Base-by-base conservation (phyloP, 768 basidiomycete species). In the Hygrocybe coccinea region DNA sequence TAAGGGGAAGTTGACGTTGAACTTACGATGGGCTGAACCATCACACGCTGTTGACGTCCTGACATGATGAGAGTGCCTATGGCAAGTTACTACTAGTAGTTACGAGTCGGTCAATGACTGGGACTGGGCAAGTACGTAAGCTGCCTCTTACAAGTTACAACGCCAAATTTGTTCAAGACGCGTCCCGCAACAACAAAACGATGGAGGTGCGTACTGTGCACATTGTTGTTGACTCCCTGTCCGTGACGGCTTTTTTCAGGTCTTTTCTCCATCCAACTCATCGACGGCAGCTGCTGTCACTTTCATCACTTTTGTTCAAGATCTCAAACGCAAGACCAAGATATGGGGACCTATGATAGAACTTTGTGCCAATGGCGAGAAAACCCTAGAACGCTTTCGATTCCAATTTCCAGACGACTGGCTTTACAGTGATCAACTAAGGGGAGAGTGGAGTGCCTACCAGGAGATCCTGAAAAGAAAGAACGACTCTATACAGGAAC, bases 251-350 rank as follows among this genome's bases (percentile, higher is more conserved):
- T 12, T 41, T 51, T 34, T 39, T 24, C 12, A 86, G 85, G 80
- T 74, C 56, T 84, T 90, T 66, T 81, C 84, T 74, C 80, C 87
- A 71, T 80, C 83, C 68, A 90, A 87, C 67, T 91, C 91, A 34
- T 95, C 95, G 59, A 99, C 97, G 71, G 95, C 95, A 46, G 94
- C 95, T 50, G 94, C 97, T 71, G 97, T 99, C 61, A 90, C 91
- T 1, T 97, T 99, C 72, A 99, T 99, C 72, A 99, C 97, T 22
- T 98, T 97, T 67, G 95, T 99, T 2, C 97, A 99, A 72, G 97
- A 98, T 78, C 81, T 98, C 63, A 98, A 98, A 77, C 87, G 89
- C 68, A 97, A 95, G 77, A 91, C 92, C 54, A 90, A 91, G 74
- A 79, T 87, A 83, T 98, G 97, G 97, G 87, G 85, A 15, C 91